Percentiles rank a stretch among this genome's conserved stretches.
phyloP scores from a whole-genome alignment of 148 eudicot species.

The Nepenthes mirabilis region DNA sequence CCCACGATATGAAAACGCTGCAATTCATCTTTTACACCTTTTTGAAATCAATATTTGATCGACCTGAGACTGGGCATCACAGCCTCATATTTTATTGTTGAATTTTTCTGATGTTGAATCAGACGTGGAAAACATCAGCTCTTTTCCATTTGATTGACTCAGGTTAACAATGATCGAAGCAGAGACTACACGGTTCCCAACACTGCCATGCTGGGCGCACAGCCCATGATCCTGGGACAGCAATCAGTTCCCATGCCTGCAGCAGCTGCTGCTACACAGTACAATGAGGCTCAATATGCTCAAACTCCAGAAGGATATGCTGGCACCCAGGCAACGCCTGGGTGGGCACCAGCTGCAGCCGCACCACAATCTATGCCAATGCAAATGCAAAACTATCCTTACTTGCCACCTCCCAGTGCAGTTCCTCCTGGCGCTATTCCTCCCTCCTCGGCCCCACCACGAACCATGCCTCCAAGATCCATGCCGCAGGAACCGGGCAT shows the following conservation, averaged over 20 bases:
- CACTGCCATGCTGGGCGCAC: neutral
- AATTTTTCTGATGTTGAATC: too few relatives aligned
- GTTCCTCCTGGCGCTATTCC: neutral
- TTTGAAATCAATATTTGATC: too few relatives aligned
- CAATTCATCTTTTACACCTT: too few relatives aligned
- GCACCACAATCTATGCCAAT: neutral
- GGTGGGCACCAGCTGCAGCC: neutral
- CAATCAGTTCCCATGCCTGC: neutral
- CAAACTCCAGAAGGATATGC: slow-evolving; percentile 1
- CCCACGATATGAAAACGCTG: too few relatives aligned
- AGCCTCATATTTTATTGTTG: too few relatives aligned
- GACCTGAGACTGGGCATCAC: too few relatives aligned
- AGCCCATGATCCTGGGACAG: neutral
- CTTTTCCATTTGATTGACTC: neutral
- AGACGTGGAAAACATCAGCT: too few relatives aligned
- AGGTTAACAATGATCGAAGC: slow-evolving; percentile 2
- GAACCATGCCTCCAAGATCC: neutral
- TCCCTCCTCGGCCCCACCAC: neutral
- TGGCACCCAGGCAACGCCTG: neutral
- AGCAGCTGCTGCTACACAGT: neutral
- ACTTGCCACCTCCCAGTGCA: slow-evolving; percentile 1
- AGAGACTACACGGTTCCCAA: neutral
- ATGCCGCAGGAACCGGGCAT: neutral
- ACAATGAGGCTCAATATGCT: neutral
- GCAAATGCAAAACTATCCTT: neutral